phyloP scores from a whole-genome alignment of 306 rosid species.

The Neltuma alba region DNA sequence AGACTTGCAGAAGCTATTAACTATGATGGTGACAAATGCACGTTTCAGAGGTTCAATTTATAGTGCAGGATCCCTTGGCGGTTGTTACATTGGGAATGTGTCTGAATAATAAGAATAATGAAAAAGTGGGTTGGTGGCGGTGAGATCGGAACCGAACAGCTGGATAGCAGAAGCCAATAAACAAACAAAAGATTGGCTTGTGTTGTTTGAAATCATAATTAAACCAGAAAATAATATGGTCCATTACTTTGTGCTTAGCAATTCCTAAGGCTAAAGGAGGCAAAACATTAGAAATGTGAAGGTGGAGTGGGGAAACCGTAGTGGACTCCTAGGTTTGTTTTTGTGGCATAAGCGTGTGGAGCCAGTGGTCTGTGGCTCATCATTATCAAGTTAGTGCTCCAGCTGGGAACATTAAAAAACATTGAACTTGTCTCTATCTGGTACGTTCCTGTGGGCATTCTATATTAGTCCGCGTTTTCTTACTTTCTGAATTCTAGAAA shows the following conservation, averaged over 20 bases:
- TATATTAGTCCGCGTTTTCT: background rate
- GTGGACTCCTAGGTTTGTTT: conserved; percentile 41
- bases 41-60: conserved; percentile 27
- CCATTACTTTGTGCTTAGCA: conserved; percentile 35
- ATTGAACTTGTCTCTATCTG: background rate
- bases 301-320: background rate
- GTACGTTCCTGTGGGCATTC: background rate
- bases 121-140: conserved; percentile 36
- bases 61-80: background rate
- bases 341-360: conserved; percentile 22
- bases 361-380: background rate
- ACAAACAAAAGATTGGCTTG: background rate
- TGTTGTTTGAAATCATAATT: background rate
- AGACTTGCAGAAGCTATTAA: background rate
- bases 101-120: conserved; percentile 17
- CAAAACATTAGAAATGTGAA: background rate
- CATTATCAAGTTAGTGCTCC: conserved; percentile 28
- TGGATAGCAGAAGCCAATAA: conserved; percentile 37
- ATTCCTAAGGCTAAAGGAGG: background rate
- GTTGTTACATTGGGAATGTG: conserved; percentile 20
- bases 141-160: conserved; percentile 37
- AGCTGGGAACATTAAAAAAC: background rate
- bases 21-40: background rate
- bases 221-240: conserved; percentile 14
- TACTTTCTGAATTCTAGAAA: conserved; percentile 25